These are phyloP conservation scores for Penicillium sp. DNA, from an alignment of 2,329 filamentous ascomycete genomes.

Conservation along the genomic window DNA sequence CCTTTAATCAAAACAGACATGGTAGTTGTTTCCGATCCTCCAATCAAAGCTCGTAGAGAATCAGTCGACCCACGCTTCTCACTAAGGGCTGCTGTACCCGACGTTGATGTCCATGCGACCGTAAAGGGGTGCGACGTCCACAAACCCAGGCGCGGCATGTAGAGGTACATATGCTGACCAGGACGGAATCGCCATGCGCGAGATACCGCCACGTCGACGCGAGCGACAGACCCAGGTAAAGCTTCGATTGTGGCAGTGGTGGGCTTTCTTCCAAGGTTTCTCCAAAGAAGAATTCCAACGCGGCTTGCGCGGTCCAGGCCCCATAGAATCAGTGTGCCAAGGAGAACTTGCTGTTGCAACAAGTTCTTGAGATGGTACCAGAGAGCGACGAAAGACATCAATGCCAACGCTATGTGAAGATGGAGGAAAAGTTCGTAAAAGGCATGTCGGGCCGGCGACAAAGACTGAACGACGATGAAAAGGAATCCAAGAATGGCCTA, in stretches of 20 bases:
- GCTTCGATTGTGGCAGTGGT: constrained; percentile 57
- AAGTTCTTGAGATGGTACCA: constrained; percentile 38
- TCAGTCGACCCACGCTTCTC: constrained; percentile 35
- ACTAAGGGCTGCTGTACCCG: constrained; percentile 8
- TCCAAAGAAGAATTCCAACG: constrained; percentile 50
- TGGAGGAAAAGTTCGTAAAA: constrained; percentile 49
- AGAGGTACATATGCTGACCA: constrained; percentile 58
- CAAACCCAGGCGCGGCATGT: constrained; percentile 50
- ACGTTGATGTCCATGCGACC: constrained; percentile 40
- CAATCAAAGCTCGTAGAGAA: constrained; percentile 30
- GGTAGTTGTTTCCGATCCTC: constrained; percentile 26
- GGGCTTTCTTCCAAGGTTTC: constrained; percentile 50
- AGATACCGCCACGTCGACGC: constrained; percentile 40
- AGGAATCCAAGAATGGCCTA: constrained; percentile 44
- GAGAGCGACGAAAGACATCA: constrained; percentile 41
- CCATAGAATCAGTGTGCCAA: constrained; percentile 36
- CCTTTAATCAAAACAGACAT: constrained; percentile 38
- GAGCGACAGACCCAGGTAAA: constrained; percentile 56
- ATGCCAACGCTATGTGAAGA: constrained; percentile 42
- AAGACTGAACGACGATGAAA: constrained; percentile 42
- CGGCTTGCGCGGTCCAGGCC: constrained; percentile 47
- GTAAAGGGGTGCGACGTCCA: constrained; percentile 49
- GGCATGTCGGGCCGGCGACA: constrained; percentile 44
- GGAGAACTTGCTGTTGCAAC: constrained; percentile 30
- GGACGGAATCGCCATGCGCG: constrained; percentile 38